Conservation (phyloP, 2,329 filamentous ascomycete genomes). For the Fusarium verrucosum region DNA sequence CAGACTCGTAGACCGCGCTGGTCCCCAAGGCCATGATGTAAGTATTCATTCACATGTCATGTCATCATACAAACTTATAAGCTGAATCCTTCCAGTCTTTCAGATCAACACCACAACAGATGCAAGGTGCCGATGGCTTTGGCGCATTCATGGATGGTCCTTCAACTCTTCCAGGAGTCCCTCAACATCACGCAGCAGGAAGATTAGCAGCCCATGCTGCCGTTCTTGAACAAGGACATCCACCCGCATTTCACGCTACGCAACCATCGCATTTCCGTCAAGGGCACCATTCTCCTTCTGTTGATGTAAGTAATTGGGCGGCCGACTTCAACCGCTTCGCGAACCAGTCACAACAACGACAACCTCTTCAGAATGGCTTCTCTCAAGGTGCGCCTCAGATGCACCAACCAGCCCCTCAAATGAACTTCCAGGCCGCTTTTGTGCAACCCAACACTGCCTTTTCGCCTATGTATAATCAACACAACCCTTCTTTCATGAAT, state of each 20-base stretch:
- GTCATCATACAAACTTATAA: neutral
- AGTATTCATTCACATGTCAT: conserved; percentile 30
- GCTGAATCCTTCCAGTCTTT: conserved; percentile 45
- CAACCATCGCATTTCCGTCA: conserved; percentile 40
- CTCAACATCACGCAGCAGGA: conserved; percentile 49
- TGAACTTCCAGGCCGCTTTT: conserved; percentile 47
- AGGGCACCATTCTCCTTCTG: conserved; percentile 36
- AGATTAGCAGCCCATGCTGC: conserved; percentile 50
- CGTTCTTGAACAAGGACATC: conserved; percentile 45
- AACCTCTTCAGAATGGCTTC: conserved; percentile 32
- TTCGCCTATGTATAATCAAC: conserved; percentile 45
- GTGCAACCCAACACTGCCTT: conserved; percentile 43
- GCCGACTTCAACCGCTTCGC: conserved; percentile 51
- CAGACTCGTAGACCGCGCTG: conserved; percentile 48
- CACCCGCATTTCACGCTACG: conserved; percentile 34
- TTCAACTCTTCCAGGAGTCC: conserved; percentile 43
- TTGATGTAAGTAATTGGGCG: conserved; percentile 48
- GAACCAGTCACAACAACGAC: conserved; percentile 40
- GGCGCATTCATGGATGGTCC: conserved; percentile 49
- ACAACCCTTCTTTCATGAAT: conserved; percentile 41
- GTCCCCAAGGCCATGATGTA: conserved; percentile 46
- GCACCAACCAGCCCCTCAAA: conserved; percentile 40
- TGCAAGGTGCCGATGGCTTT: conserved; percentile 48
- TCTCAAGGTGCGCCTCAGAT: conserved; percentile 38
- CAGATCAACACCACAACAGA: conserved; percentile 45